phyloP scores from a whole-genome alignment of 2,329 filamentous ascomycete species.

The Aspergillus pseudoglaucus region DNA sequence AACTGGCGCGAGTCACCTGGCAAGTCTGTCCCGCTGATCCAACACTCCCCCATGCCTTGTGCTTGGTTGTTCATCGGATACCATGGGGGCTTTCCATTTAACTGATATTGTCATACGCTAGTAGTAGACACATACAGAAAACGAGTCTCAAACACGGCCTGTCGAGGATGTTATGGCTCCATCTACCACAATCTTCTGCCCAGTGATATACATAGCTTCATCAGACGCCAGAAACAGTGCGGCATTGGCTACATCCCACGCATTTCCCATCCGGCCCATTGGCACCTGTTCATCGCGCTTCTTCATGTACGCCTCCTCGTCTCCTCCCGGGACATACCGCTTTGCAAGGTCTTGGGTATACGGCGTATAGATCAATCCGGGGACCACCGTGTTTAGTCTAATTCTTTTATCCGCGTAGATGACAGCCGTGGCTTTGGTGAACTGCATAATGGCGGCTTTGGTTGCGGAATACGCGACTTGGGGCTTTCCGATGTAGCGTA shows the following conservation, averaged over 20 bases:
- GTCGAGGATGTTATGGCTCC: conserved; percentile 27
- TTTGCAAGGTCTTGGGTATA: conserved; percentile 42
- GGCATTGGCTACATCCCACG: conserved; percentile 29
- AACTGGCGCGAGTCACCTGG: neutral
- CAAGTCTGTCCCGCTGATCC: neutral
- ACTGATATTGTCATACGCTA: neutral
- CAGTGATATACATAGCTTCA: conserved; percentile 28
- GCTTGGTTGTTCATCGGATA: neutral
- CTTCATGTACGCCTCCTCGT: conserved; percentile 36
- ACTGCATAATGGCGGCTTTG: conserved; percentile 48
- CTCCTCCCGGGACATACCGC: conserved; percentile 37
- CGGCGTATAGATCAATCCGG: conserved; percentile 53
- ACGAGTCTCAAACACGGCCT: conserved; percentile 1
- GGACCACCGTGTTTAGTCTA: conserved; percentile 48
- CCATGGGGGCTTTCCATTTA: neutral
- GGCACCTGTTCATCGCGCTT: conserved; percentile 20
- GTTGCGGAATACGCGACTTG: conserved; percentile 51
- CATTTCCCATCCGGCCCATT: conserved; percentile 27
- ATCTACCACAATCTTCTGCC: conserved; percentile 31
- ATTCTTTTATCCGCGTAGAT: conserved; percentile 35
- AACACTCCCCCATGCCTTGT: neutral
- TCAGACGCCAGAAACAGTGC: conserved; percentile 25
- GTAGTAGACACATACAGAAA: neutral
- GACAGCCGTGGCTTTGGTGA: conserved; percentile 45
- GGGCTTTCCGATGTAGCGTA: conserved; percentile 48